phyloP scores from a whole-genome alignment of 129 eudicot species.

The Artemisia tridentata region DNA sequence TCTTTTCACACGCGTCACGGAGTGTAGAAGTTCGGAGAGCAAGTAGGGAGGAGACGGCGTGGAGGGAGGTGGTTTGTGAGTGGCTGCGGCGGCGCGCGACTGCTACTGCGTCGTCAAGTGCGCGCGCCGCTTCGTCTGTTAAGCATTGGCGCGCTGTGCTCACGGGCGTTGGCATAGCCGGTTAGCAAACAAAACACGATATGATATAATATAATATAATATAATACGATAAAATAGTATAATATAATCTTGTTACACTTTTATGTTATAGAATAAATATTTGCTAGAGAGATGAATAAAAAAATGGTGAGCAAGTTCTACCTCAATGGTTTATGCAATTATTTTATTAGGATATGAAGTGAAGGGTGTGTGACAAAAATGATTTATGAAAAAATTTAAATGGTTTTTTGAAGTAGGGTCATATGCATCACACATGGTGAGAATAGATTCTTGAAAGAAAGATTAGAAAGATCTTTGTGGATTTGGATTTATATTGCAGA shows the following conservation, averaged over 20 bases:
- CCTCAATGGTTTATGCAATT: conserved; percentile 32
- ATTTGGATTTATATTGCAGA: conserved; percentile 15
- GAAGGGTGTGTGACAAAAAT: background rate
- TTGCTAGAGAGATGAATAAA: conserved; percentile 10
- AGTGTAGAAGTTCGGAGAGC: conserved; percentile 41
- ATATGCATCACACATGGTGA: conserved; percentile 32
- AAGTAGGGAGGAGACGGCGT: conserved; percentile 53
- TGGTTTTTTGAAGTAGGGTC: conserved; percentile 5
- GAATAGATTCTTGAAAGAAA: conserved; percentile 45
- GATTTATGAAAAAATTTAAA: background rate
- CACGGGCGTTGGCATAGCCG: conserved; percentile 80
- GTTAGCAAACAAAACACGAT: conserved; percentile 26
- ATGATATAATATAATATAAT: background rate
- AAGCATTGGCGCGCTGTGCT: conserved; percentile 63
- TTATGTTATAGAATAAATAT: too few relatives aligned
- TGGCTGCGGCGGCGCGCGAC: conserved; percentile 65
- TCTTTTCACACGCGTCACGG: conserved; percentile 59
- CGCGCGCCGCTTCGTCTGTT: conserved; percentile 57
- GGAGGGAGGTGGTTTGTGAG: conserved; percentile 65
- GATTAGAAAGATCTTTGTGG: conserved; percentile 31
- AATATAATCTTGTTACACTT: background rate
- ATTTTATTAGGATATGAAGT: conserved; percentile 32
- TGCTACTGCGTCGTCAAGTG: conserved; percentile 56
- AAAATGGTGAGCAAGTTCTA: conserved; percentile 28
- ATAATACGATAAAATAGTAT: background rate